Evolutionary conservation across 2,329 filamentous ascomycete genomes (phyloP), one percentile per base, ranked within the genome.

Genomic region (Fulvia fulva): DNA sequence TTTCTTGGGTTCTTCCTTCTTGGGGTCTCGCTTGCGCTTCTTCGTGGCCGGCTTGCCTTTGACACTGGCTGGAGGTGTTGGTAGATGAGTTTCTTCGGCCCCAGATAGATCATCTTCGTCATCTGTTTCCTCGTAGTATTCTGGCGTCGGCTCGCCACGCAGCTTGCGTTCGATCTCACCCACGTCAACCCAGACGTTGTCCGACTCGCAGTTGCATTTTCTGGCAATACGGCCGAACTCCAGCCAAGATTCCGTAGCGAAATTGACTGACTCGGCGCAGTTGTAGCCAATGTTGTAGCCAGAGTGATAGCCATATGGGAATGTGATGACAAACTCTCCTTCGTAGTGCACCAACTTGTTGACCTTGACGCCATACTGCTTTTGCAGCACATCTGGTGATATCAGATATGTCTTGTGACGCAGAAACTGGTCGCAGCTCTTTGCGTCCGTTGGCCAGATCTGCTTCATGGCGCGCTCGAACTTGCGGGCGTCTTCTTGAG

Each of bases 201-300:
- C 94, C 60, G 95, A 87, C 64, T 96, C 92, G 71, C 94, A 99
- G 70, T 97, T 88, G 75, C 94, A 99, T 73, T 94, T 95, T 76
- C 97, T 96, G 16, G 94, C 94, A 66, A 96, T 91, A 68, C 91
- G 90, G 22, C 92, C 94, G 79, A 94, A 97, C 52, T 95, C 88
- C 47, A 99, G 78, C 94, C 94, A 99, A 28, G 90, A 88, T 65
- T 97, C 92, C 8, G 96, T 87, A 5, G 93, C 94, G 74, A 99
- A 99, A 72, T 99, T 99, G 77, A 99, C 94, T 7, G 94, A 96
- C 73, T 99, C 94, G 26, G 94, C 94, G 75, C 94, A 99, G 73
- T 99, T 99, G 78, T 99, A 99, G 16, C 95, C 94, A 37, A 99
- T 79, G 68, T 99, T 99, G 74, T 95, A 99, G 4, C 94, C 94